Evolutionary conservation across 2,329 filamentous ascomycete genomes (phyloP).

Genomic region (Aspergillus fischeri): DNA sequence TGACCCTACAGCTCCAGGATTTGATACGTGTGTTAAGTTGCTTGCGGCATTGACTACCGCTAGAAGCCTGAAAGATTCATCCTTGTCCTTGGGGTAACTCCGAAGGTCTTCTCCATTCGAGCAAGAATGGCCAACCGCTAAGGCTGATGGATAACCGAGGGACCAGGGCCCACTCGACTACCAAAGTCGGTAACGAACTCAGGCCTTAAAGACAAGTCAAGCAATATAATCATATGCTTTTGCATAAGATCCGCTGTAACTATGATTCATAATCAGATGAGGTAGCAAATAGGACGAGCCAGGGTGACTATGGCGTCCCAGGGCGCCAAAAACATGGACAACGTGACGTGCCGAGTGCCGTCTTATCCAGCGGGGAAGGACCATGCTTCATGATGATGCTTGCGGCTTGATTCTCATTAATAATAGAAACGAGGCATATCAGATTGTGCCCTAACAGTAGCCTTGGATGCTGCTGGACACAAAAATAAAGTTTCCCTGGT

Average conservation of each 20-base stretch:
- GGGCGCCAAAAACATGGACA: background rate
- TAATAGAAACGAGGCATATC: background rate
- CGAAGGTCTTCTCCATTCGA: background rate
- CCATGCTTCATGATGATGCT: background rate
- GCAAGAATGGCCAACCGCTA: background rate
- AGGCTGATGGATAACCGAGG: background rate
- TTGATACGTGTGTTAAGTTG: background rate
- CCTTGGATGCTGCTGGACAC: background rate
- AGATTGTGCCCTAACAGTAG: too few relatives aligned
- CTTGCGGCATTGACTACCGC: background rate
- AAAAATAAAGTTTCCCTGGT: background rate
- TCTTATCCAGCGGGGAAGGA: constrained; percentile 20
- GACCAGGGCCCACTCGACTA: background rate
- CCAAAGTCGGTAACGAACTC: background rate
- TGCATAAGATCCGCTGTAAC: background rate
- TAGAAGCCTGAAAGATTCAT: background rate
- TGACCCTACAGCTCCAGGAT: background rate
- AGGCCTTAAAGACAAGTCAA: background rate
- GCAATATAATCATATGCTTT: background rate
- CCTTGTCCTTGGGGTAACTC: background rate
- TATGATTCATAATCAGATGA: background rate
- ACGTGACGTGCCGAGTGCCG: constrained; percentile 21
- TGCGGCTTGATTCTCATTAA: background rate
- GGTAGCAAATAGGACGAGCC: background rate
- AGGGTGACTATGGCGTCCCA: background rate